Evolutionary conservation across 495 filamentous ascomycete species (phyloP), one percentile per base, ranked within the genome.

Genomic region (Saxophila tyrrhenica): DNA sequence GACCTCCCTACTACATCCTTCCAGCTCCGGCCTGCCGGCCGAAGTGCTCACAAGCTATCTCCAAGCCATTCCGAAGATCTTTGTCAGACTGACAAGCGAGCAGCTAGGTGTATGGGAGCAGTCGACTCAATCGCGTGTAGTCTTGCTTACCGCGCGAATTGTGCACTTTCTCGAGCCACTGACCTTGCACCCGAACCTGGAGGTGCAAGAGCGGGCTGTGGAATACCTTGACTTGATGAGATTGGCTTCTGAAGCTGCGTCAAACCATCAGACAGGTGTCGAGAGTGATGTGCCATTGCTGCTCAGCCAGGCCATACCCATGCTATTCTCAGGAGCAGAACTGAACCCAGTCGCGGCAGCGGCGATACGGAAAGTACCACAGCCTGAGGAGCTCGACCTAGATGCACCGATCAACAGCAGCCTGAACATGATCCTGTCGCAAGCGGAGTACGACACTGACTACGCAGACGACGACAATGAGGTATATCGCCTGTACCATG

Each of bases 131-230:
- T 80, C 83, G 11, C 80, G 81, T 56, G 77, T 83, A 7, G 78
- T 81, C 16, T 74, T 98, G 20, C 73, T 94, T 1, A 78, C 94
- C 67, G 82, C 83, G 21, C 78, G 87, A 23, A 76, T 94, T n/a
- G 74, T 92, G 21, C 75, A 87, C 58, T 85, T 89, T 43, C 72
- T 95, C 1, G 90, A 95, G 49, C 75, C 80, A 0, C 69, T 96
- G 23, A 75, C 82, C 0, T 76, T 79, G 3, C 89, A 95, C 64
- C 88, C 94, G 0, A 84, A 81, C 59, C 72, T 98, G 10, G 92
- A 97, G 62, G 88, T 97, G n/a, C 92, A 98, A 67, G 92, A 97
- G 68, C 79, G 94, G 47, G 82, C 89, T 8, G 90, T 95, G 16
- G 91, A 95, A 62, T 94, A 91, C 61, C 75, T 86, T 1, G 92